Percentiles rank a stretch among this genome's conserved stretches.
phyloP scores from a whole-genome alignment of 1,284 basidiomycete species.

The Rhodotorula mucilaginosa region DNA sequence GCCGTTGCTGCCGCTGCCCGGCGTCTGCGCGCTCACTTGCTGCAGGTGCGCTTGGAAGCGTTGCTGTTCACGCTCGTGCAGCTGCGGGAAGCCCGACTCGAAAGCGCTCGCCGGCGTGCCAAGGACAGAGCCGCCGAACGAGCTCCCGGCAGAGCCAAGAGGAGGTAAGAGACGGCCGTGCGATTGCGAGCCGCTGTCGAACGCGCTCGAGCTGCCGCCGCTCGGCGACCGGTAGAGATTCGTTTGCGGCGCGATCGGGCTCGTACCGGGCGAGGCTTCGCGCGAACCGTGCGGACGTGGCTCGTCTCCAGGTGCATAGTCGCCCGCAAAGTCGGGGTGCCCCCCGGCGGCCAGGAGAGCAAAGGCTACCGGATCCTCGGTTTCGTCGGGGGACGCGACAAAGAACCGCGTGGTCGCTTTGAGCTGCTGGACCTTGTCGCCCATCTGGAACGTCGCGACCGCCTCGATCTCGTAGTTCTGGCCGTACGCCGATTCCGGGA shows the following conservation, averaged over 20 bases:
- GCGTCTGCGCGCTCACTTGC: background rate
- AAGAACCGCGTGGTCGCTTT: slow-evolving; percentile 21
- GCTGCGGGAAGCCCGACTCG: slow-evolving; percentile 20
- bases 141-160: slow-evolving; percentile 8
- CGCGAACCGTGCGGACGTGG: slow-evolving; percentile 7
- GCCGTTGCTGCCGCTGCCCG: background rate
- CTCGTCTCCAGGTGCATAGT: slow-evolving; percentile 6
- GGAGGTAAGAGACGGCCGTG: background rate
- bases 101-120: slow-evolving; percentile 14
- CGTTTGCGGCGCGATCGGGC: slow-evolving; percentile 9
- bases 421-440: slow-evolving; percentile 30
- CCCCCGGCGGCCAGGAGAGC: background rate
- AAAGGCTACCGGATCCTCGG: slow-evolving; percentile 14
- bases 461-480: slow-evolving; percentile 33
- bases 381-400: slow-evolving; percentile 30
- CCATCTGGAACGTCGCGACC: slow-evolving; percentile 31
- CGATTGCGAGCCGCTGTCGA: slow-evolving; percentile 8
- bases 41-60: slow-evolving; percentile 8
- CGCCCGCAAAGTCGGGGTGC: background rate
- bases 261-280: slow-evolving; percentile 18
- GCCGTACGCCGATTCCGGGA: slow-evolving; percentile 26
- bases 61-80: slow-evolving; percentile 10
- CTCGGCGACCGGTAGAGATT: slow-evolving; percentile 23
- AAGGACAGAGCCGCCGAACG: slow-evolving; percentile 5
- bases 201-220: slow-evolving; percentile 10